Percentiles rank a stretch among this genome's conserved stretches.
Evolutionary conservation across 148 eudicot genomes (phyloP).

Genomic region (Chenopodium suecicum): DNA sequence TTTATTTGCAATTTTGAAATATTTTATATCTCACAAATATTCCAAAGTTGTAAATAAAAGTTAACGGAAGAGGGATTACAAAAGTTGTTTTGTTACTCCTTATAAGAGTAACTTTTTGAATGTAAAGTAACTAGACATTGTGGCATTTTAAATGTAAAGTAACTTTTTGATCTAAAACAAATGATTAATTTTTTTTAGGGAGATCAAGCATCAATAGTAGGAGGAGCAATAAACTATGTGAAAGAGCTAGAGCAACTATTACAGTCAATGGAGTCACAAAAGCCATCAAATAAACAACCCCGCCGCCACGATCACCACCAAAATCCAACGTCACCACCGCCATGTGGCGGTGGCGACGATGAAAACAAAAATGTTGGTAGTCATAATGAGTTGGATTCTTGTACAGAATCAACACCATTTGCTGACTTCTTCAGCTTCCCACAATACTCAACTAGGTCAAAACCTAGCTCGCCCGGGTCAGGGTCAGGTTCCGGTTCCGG

Average conservation of each 20-base stretch:
- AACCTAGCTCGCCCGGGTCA: not conserved
- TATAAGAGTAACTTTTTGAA: too few relatives aligned
- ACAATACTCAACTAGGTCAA: constrained; percentile 44
- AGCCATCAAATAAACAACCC: constrained; percentile 14
- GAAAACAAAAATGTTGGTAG: not conserved
- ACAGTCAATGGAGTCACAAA: constrained; percentile 55
- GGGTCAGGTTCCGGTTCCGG: not conserved
- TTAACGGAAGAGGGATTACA: too few relatives aligned
- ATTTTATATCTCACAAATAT: too few relatives aligned
- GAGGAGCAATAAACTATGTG: constrained; percentile 86
- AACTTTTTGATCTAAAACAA: not conserved
- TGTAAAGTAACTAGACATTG: too few relatives aligned
- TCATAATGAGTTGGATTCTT: not conserved
- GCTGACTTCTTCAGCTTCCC: constrained; percentile 61
- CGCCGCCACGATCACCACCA: not conserved
- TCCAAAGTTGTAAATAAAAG: too few relatives aligned
- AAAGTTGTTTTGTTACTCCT: too few relatives aligned
- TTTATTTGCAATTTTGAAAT: too few relatives aligned
- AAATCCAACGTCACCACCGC: not conserved
- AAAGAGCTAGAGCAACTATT: constrained; percentile 78
- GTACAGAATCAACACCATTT: constrained; percentile 24
- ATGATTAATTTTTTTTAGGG: constrained; percentile 36
- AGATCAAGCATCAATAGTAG: constrained; percentile 93
- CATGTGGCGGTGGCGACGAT: not conserved
- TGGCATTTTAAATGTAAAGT: too few relatives aligned